These are phyloP conservation scores for Corymbia citriodora DNA, from an alignment of 441 rosid genomes.

Conservation along the genomic window DNA sequence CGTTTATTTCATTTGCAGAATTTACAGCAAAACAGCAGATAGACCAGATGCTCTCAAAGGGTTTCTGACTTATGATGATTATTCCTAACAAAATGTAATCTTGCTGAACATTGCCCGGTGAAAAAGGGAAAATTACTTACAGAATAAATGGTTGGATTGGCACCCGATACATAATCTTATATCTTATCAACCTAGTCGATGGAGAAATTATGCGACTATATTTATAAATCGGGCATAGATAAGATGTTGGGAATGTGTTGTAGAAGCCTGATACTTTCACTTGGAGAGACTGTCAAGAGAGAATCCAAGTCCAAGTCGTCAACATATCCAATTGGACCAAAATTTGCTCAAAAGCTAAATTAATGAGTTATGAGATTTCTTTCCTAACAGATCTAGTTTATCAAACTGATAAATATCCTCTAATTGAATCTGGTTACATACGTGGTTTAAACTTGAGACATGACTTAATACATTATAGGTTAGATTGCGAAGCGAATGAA, in stretches of 20 bases:
- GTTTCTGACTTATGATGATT: not conserved
- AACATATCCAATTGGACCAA: accelerated
- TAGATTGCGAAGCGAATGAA: accelerated
- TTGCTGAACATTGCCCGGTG: not conserved
- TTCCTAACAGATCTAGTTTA: not conserved
- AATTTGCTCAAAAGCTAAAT: accelerated
- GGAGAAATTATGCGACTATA: not conserved
- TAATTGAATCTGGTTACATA: accelerated
- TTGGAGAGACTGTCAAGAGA: accelerated
- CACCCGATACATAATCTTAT: not conserved
- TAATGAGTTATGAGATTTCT: accelerated
- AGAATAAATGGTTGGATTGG: not conserved
- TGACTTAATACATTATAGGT: accelerated
- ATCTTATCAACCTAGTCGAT: accelerated
- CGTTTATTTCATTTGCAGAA: not conserved
- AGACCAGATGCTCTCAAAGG: not conserved
- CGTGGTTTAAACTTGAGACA: accelerated
- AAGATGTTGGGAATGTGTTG: accelerated
- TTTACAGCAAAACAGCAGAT: not conserved
- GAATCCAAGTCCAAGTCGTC: accelerated
- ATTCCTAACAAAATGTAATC: not conserved
- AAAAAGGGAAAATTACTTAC: not conserved
- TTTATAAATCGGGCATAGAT: accelerated
- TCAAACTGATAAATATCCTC: accelerated
- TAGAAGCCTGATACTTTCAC: accelerated